Conservation (phyloP, 441 rosid species). For the Gossypium trilobum region DNA sequence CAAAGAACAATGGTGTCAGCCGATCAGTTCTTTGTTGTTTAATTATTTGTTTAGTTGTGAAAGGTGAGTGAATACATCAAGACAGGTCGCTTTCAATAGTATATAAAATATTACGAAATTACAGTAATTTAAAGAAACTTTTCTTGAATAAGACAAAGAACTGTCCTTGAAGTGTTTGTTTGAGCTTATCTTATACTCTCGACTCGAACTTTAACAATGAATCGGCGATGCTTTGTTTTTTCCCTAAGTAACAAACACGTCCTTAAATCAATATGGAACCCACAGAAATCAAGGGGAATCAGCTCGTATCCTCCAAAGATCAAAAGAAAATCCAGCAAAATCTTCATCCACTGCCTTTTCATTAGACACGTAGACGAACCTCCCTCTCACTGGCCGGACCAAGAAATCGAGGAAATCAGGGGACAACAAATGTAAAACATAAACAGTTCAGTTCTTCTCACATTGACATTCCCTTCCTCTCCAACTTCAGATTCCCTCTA, state of each 20-base stretch:
- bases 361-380: not conserved
- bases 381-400: constrained; percentile 27
- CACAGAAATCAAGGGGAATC: constrained; percentile 18
- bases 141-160: not conserved
- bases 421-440: not conserved
- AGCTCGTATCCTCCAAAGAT: constrained; percentile 15
- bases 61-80: not conserved
- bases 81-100: constrained; percentile 2
- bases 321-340: not conserved
- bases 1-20: not conserved
- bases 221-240: not conserved
- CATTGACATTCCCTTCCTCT: constrained; percentile 24
- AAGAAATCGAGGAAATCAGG: not conserved
- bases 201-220: not conserved
- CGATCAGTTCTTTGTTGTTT: not conserved
- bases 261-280: constrained; percentile 18
- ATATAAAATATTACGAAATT: not conserved
- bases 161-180: not conserved
- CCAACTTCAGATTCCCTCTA: constrained; percentile 19
- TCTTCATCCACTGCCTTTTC: not conserved
- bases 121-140: not conserved
- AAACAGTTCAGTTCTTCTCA: constrained; percentile 46
- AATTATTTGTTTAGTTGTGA: not conserved
- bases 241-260: not conserved
- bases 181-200: not conserved